Percentiles rank a stretch among this genome's conserved stretches.
phyloP scores from a whole-genome alignment of 2,329 filamentous ascomycete species.

The Seiridium unicorne region DNA sequence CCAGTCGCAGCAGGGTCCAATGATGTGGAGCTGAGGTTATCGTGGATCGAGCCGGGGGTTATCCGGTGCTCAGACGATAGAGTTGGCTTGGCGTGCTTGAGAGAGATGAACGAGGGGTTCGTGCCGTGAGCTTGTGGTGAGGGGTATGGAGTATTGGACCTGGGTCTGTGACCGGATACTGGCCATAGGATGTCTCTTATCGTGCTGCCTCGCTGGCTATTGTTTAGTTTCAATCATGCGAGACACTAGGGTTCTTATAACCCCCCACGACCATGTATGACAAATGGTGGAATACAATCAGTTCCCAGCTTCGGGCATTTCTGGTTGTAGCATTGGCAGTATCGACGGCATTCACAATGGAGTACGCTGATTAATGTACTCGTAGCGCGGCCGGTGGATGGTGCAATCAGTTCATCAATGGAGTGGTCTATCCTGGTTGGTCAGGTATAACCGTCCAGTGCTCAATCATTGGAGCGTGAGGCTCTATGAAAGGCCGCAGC shows the following conservation, averaged over 20 bases:
- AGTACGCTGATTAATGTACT: not conserved
- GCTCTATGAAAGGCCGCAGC: too few species aligned
- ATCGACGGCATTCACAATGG: not conserved
- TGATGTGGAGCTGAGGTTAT: not conserved
- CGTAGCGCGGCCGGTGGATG: not conserved
- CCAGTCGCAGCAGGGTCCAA: too few species aligned
- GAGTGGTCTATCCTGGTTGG: too few species aligned
- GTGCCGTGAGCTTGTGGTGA: slow-evolving; percentile 25
- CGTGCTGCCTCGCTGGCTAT: not conserved
- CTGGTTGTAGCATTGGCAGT: not conserved
- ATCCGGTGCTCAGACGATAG: not conserved
- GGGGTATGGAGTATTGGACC: slow-evolving; percentile 2
- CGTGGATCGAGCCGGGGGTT: not conserved
- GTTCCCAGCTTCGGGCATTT: too few species aligned
- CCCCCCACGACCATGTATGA: too few species aligned
- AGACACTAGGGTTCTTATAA: too few species aligned
- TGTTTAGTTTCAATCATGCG: too few species aligned
- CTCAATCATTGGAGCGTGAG: too few species aligned
- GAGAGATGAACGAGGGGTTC: slow-evolving; percentile 32
- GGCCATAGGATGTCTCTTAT: not conserved
- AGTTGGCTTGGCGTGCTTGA: slow-evolving; percentile 3
- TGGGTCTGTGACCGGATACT: not conserved
- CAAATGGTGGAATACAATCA: too few species aligned
- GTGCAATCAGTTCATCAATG: not conserved
- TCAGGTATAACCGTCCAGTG: too few species aligned